Evolutionary conservation across 2,329 filamentous ascomycete genomes (phyloP).

Genomic region (Orbilia javanica): DNA sequence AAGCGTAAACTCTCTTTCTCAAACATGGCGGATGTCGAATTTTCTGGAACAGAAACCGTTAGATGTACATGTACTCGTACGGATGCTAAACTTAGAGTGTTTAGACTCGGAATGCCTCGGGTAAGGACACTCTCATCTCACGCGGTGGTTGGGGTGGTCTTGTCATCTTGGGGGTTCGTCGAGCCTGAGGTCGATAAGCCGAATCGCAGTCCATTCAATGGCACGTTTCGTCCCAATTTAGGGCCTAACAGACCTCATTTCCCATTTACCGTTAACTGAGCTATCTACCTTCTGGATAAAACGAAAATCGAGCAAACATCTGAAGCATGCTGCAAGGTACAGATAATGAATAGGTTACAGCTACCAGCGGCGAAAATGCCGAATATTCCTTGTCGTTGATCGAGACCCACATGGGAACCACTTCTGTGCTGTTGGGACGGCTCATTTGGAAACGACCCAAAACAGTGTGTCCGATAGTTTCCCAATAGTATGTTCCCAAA

Average conservation of each 20-base stretch:
- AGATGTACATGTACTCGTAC: conserved; percentile 1
- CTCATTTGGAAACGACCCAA: conserved; percentile 57
- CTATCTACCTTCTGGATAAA: conserved; percentile 21
- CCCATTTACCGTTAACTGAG: neutral
- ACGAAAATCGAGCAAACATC: conserved; percentile 16
- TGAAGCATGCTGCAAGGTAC: conserved; percentile 37
- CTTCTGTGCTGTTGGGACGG: conserved; percentile 48
- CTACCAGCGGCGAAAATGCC: conserved; percentile 35
- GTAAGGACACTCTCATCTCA: conserved; percentile 36
- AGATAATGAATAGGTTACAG: conserved; percentile 15
- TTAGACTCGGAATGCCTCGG: conserved; percentile 40
- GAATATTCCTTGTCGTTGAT: conserved; percentile 51
- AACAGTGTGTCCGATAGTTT: conserved; percentile 35
- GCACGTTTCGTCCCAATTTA: neutral
- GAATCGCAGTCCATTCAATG: neutral
- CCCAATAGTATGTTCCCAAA: conserved; percentile 5
- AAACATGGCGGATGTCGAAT: conserved; percentile 25
- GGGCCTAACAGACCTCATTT: conserved; percentile 19
- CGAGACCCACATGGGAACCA: conserved; percentile 46
- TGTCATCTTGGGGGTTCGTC: conserved; percentile 5
- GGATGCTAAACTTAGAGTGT: conserved; percentile 47
- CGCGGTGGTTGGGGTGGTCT: conserved; percentile 19
- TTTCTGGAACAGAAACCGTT: conserved; percentile 47
- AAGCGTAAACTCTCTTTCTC: conserved; percentile 7
- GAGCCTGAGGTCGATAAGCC: conserved; percentile 10